These are phyloP conservation scores for Colletotrichum neosansevieriae DNA, from an alignment of 2,329 filamentous ascomycete species.

Conservation along the genomic window DNA sequence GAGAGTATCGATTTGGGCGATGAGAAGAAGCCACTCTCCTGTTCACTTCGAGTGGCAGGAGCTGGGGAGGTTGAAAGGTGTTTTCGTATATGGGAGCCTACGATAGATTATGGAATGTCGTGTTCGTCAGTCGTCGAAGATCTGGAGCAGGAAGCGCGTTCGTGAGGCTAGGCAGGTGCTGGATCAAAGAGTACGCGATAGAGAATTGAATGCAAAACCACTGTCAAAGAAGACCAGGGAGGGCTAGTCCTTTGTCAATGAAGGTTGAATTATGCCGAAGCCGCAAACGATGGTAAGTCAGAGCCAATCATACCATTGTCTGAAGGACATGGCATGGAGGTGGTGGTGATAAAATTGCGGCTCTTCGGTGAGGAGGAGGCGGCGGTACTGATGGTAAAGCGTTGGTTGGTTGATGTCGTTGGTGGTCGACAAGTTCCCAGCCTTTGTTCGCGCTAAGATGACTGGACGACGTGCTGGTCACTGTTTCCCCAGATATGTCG, in stretches of 20 bases:
- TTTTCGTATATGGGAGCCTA: not conserved
- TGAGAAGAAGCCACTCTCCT: not conserved
- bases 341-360: conserved; percentile 25
- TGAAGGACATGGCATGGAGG: conserved; percentile 13
- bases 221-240: not conserved
- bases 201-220: conserved; percentile 3
- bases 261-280: not conserved
- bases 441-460: conserved; percentile 13
- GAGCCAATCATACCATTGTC: conserved; percentile 30
- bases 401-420: conserved; percentile 23
- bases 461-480: not conserved
- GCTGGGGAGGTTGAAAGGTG: not conserved
- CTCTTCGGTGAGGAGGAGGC: conserved; percentile 29
- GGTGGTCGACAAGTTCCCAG: conserved; percentile 19
- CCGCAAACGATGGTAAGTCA: not conserved
- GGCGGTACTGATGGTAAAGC: conserved; percentile 15
- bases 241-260: conserved; percentile 9
- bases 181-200: conserved; percentile 7
- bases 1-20: conserved; percentile 4
- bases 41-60: not conserved
- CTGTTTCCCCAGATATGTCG: conserved; percentile 4
- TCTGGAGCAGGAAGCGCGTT: conserved; percentile 2
- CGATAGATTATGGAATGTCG: not conserved
- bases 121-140: not conserved
- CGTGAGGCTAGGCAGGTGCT: conserved; percentile 5